Conservation (phyloP, 345 rosid species). For the Cardamine resedifolia region DNA sequence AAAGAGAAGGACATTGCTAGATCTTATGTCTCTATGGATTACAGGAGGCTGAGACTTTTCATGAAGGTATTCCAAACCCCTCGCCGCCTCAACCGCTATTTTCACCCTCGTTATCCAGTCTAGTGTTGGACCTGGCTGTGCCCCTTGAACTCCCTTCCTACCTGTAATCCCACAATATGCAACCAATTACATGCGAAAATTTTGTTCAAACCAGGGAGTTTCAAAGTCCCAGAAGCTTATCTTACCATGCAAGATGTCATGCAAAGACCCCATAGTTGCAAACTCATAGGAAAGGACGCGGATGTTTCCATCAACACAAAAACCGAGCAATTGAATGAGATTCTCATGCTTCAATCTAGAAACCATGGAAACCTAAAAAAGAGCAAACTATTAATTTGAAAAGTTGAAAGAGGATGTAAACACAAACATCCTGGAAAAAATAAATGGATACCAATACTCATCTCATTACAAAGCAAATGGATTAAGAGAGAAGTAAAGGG, state of each 20-base stretch:
- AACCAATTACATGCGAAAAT: background rate
- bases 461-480: background rate
- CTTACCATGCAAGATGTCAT: slow-evolving; percentile 92
- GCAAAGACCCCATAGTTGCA: slow-evolving; percentile 99
- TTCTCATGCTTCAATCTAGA: slow-evolving; percentile 93
- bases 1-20: slow-evolving; percentile 41
- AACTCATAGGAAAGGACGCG: slow-evolving; percentile 94
- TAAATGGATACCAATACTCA: background rate
- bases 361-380: slow-evolving; percentile 77
- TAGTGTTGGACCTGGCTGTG: slow-evolving; percentile 46
- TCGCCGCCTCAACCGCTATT: slow-evolving; percentile 44
- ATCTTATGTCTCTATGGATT: slow-evolving; percentile 41
- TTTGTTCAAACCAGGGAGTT: background rate
- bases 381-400: slow-evolving; percentile 9
- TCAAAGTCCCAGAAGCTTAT: slow-evolving; percentile 12
- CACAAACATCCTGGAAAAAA: background rate
- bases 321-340: slow-evolving; percentile 79
- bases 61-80: slow-evolving; percentile 42
- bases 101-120: slow-evolving; percentile 42
- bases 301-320: slow-evolving; percentile 82
- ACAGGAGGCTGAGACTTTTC: slow-evolving; percentile 43
- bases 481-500: background rate
- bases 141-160: slow-evolving; percentile 45
- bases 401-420: slow-evolving; percentile 20
- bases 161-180: slow-evolving; percentile 28